A percentile compares a stretch with the other conserved stretches of the same genome.
Conservation (phyloP, 2,329 filamentous ascomycete species). For the Nigrospora sphaerica region DNA sequence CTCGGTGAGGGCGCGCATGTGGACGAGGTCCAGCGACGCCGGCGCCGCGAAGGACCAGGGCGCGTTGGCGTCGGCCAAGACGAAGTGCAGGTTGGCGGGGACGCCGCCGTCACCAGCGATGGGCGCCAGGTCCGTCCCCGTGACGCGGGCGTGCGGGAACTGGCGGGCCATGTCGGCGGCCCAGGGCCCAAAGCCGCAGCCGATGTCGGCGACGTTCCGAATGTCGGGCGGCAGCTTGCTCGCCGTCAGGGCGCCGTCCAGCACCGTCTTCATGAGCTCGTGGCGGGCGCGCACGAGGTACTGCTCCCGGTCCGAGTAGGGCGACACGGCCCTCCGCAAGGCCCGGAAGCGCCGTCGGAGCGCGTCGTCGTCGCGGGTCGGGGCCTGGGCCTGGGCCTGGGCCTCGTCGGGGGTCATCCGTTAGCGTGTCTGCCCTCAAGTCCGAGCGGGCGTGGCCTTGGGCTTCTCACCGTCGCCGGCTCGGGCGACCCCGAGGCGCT, state of each 20-base stretch:
- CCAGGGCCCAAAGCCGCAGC: conserved; percentile 35
- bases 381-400: too few relatives aligned
- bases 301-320: background rate
- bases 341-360: background rate
- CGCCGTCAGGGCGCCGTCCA: conserved; percentile 4
- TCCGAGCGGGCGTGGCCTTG: too few relatives aligned
- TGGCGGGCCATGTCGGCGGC: conserved; percentile 32
- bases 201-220: conserved; percentile 31
- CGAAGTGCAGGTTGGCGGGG: conserved; percentile 52
- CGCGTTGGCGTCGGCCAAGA: conserved; percentile 50
- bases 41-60: conserved; percentile 24
- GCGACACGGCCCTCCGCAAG: background rate
- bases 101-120: conserved; percentile 24
- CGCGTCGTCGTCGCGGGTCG: too few relatives aligned
- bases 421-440: too few relatives aligned
- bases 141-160: conserved; percentile 30
- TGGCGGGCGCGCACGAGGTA: conserved; percentile 5
- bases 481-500: too few relatives aligned
- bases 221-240: conserved; percentile 18
- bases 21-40: conserved; percentile 30
- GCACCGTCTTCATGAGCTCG: conserved; percentile 16
- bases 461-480: too few relatives aligned
- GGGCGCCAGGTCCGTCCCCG: conserved; percentile 32
- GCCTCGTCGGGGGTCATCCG: too few relatives aligned
- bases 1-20: conserved; percentile 35